Base-by-base conservation (phyloP, 768 basidiomycete species). In the Podaxis mareebaensis region DNA sequence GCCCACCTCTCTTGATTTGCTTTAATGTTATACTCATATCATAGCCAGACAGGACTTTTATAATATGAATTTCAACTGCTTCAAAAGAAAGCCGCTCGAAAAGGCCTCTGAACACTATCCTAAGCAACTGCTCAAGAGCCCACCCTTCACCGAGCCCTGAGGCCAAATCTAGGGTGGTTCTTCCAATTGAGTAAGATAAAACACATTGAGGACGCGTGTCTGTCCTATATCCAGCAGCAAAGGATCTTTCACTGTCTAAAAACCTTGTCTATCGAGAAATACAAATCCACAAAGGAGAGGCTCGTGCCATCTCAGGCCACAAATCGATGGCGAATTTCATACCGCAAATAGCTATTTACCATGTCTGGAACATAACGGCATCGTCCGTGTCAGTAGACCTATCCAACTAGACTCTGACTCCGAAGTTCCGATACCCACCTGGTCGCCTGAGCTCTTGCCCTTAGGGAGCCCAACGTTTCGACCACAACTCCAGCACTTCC, bases 131-230 rank as follows among this genome's bases (percentile, higher is more conserved):
- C 5, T 6, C 4, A 26, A 13, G 26, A 42, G 42, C 42, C 20
- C 42, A 12, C 26, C 12, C 13, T 33, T 48, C n/a, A n/a, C 13
- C 15, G 38, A 22, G 6, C 36, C 38, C 59, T 60, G 59, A 24
- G 36, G 20, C 12, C 20, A 17, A 28, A 52, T 52, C 24, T 24
- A 60, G 38, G 59, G 59, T 51, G 48, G 38, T 51, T 60, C 51
- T 40, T 60, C 13, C 42, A 12, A 60, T 53, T 42, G 60, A 44
- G 51, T 61, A 53, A 61, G 52, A 22, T 12, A 52, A 28, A 61
- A 42, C 60, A 38, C 60, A 61, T 61, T 61, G 60, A n/a, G 39
- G 51, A 33, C 24, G 51, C 60, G 52, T 61, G 60, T 51, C 28
- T 39, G 15, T 33, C 51, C 39, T n/a, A 20, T 36, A 38, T 30